phyloP scores from a whole-genome alignment of 208 protist species.

The Wallacemonas sp. region DNA sequence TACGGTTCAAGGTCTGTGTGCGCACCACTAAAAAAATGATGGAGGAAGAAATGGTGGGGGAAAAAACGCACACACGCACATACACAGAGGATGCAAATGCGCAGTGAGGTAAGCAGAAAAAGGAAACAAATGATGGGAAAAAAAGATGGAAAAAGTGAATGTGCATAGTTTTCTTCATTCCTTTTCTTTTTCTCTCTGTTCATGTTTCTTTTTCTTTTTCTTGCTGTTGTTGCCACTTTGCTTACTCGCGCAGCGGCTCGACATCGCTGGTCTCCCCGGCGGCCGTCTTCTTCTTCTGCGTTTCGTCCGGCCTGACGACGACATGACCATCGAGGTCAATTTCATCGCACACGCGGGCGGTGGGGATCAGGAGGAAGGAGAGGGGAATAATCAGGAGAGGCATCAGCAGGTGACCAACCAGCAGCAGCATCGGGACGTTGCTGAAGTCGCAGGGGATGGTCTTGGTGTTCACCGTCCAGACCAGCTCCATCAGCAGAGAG shows the following conservation, averaged over 20 bases:
- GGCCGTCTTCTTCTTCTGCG: neutral
- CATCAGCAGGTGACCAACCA: constrained; percentile 51
- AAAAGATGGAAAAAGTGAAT: neutral
- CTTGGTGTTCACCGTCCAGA: constrained; percentile 45
- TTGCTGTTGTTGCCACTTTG: constrained; percentile 8
- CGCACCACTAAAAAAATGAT: too few relatives aligned
- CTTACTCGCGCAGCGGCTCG: constrained; percentile 8
- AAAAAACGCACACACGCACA: too few relatives aligned
- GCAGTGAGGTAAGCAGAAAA: too few relatives aligned
- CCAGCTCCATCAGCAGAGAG: constrained; percentile 56
- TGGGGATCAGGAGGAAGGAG: constrained; percentile 57
- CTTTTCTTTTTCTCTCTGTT: neutral
- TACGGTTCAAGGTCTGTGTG: too few relatives aligned
- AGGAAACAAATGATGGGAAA: too few relatives aligned
- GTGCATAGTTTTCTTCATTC: neutral
- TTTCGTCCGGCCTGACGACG: constrained; percentile 21
- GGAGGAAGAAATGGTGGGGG: too few relatives aligned
- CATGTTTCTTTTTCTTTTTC: constrained; percentile 2
- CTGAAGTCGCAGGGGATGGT: constrained; percentile 64
- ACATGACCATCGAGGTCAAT: constrained; percentile 50
- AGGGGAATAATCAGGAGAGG: constrained; percentile 46
- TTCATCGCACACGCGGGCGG: constrained; percentile 50
- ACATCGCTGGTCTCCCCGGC: constrained; percentile 6
- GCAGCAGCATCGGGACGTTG: constrained; percentile 57
- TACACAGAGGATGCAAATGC: too few relatives aligned